These are phyloP conservation scores for Durotheca rogersii DNA, from an alignment of 495 filamentous ascomycete genomes.

Conservation along the genomic window DNA sequence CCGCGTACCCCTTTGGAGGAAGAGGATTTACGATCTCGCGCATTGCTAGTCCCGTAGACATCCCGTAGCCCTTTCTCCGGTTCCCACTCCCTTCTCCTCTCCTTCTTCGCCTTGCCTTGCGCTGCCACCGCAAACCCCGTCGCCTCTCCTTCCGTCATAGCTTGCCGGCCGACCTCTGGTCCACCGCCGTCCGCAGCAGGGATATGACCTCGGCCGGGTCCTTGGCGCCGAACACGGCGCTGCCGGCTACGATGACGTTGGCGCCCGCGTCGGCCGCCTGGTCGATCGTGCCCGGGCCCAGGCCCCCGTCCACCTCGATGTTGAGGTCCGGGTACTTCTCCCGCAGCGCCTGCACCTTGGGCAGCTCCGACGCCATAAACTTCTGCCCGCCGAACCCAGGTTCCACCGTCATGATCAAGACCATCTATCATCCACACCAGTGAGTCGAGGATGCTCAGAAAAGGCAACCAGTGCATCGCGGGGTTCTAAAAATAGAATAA, in stretches of 20 bases:
- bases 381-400: slow-evolving; percentile 98
- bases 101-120: too few relatives aligned
- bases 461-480: too few relatives aligned
- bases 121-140: background rate
- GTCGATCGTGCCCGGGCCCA: slow-evolving; percentile 86
- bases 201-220: slow-evolving; percentile 83
- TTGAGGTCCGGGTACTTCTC: slow-evolving; percentile 84
- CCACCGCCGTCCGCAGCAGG: slow-evolving; percentile 74
- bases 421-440: slow-evolving; percentile 92
- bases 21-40: too few relatives aligned
- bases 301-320: slow-evolving; percentile 95
- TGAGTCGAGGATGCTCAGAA: too few relatives aligned
- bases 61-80: too few relatives aligned
- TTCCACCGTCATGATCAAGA: slow-evolving; percentile 96
- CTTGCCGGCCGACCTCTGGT: slow-evolving; percentile 54
- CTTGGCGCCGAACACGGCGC: slow-evolving; percentile 89
- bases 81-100: too few relatives aligned
- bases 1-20: too few relatives aligned
- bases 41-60: too few relatives aligned
- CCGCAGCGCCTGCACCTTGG: slow-evolving; percentile 84
- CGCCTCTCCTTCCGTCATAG: slow-evolving; percentile 12
- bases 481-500: too few relatives aligned
- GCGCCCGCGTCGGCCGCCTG: slow-evolving; percentile 93
- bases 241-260: slow-evolving; percentile 98
- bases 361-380: slow-evolving; percentile 93